A percentile compares a stretch with the other conserved stretches of the same genome.
These are phyloP conservation scores for Metarhizium rileyi DNA, from an alignment of 2,329 filamentous ascomycete species.

Conservation along the genomic window DNA sequence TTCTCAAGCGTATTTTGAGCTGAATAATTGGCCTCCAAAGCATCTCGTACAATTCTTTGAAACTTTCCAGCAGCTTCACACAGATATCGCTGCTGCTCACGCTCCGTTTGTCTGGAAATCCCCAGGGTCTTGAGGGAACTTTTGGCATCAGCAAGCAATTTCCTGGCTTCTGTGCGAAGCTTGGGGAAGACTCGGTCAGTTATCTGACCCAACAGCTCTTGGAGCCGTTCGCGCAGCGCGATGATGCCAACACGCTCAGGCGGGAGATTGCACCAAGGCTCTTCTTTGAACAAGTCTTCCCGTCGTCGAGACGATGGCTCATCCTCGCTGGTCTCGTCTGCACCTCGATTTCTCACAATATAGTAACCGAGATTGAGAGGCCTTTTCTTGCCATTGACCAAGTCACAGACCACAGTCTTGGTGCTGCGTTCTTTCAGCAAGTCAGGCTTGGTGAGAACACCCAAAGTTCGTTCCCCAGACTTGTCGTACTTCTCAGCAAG, in stretches of 20 bases:
- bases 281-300: slow-evolving; percentile 33
- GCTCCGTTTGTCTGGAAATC: neutral
- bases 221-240: slow-evolving; percentile 25
- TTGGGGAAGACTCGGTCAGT: slow-evolving; percentile 29
- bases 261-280: slow-evolving; percentile 10
- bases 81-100: slow-evolving; percentile 1
- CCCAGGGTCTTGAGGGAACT: neutral
- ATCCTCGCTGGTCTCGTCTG: slow-evolving; percentile 26
- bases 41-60: neutral
- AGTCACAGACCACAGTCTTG: slow-evolving; percentile 28
- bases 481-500: slow-evolving; percentile 29
- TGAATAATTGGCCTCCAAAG: slow-evolving; percentile 1
- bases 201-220: slow-evolving; percentile 28
- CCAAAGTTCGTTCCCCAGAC: slow-evolving; percentile 31
- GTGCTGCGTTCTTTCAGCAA: slow-evolving; percentile 33
- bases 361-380: slow-evolving; percentile 37
- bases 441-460: slow-evolving; percentile 51
- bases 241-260: slow-evolving; percentile 22
- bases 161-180: slow-evolving; percentile 21
- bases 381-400: slow-evolving; percentile 30
- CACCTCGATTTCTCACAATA: slow-evolving; percentile 37
- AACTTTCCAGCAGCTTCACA: neutral
- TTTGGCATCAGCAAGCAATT: slow-evolving; percentile 5
- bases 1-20: neutral
- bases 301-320: slow-evolving; percentile 17